These are phyloP conservation scores for Entomortierella parvispora DNA, from an alignment of 192 early-diverging fungal genomes.

Conservation along the genomic window DNA sequence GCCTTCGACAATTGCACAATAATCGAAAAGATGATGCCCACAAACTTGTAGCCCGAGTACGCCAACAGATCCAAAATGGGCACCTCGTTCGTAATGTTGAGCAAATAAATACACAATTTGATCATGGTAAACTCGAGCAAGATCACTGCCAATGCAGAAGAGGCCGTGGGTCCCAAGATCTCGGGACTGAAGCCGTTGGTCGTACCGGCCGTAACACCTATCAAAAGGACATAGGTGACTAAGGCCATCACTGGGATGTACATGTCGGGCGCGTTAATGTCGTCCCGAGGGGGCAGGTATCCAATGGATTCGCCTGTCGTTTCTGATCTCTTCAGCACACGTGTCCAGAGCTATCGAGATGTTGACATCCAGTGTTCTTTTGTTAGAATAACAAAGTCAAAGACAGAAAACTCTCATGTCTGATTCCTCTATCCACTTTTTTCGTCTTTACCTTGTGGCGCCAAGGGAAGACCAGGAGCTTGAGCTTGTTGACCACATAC, in stretches of 20 bases:
- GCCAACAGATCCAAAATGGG: constrained; percentile 87
- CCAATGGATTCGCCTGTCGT: constrained; percentile 81
- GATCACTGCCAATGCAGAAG: constrained; percentile 83
- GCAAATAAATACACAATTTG: constrained; percentile 86
- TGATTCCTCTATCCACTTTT: no score
- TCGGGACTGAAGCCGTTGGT: constrained; percentile 86
- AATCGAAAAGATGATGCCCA: constrained; percentile 67
- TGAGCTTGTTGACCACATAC: constrained; percentile 91
- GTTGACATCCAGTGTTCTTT: no score
- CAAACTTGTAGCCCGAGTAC: constrained; percentile 96
- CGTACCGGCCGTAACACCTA: constrained; percentile 73
- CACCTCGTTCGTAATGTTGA: constrained; percentile 86
- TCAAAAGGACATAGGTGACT: constrained; percentile 89
- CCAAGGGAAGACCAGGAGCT: constrained; percentile 90
- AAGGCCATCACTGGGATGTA: constrained; percentile 97
- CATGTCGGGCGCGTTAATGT: constrained; percentile 94
- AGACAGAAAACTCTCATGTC: background rate
- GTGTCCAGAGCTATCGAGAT: constrained; percentile 73
- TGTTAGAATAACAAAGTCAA: background rate
- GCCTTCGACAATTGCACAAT: constrained; percentile 49
- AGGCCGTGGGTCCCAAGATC: constrained; percentile 83
- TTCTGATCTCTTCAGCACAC: constrained; percentile 78
- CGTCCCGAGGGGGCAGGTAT: constrained; percentile 86
- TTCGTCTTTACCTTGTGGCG: constrained; percentile 74
- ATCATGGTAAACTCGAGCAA: constrained; percentile 86